These are phyloP conservation scores for Acanthamoeba royreba DNA, from an alignment of 208 protist genomes.

Conservation along the genomic window DNA sequence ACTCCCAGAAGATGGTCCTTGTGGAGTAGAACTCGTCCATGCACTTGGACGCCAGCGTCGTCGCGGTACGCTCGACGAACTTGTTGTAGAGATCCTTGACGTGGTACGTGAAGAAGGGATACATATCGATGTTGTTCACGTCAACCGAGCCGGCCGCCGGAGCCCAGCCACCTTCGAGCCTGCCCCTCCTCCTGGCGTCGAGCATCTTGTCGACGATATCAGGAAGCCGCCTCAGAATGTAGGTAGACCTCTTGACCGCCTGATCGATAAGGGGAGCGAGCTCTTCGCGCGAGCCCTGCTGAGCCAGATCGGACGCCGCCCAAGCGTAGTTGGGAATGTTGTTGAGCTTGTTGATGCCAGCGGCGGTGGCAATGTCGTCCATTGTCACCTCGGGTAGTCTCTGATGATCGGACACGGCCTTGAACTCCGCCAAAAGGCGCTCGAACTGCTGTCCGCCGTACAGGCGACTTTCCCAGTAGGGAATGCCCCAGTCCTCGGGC, in stretches of 20 bases:
- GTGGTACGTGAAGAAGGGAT: conserved; percentile 71
- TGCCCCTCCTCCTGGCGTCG: not conserved
- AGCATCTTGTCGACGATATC: conserved; percentile 66
- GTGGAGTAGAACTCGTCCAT: conserved; percentile 77
- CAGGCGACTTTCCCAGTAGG: conserved; percentile 66
- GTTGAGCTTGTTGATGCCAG: conserved; percentile 72
- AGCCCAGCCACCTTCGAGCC: not conserved
- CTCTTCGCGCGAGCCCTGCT: conserved; percentile 55
- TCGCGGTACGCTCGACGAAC: conserved; percentile 67
- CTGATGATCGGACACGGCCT: conserved; percentile 60
- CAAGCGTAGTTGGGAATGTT: conserved; percentile 75
- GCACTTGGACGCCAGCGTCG: conserved; percentile 52
- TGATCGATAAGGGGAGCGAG: conserved; percentile 70
- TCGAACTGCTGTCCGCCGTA: conserved; percentile 78
- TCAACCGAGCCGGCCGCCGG: not conserved
- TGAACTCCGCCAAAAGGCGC: conserved; percentile 69
- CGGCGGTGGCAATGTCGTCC: conserved; percentile 70
- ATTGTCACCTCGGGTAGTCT: conserved; percentile 53
- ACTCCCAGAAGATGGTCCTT: conserved; percentile 68
- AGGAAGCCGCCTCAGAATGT: conserved; percentile 66
- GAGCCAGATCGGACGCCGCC: conserved; percentile 67
- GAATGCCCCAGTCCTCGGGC: conserved; percentile 58
- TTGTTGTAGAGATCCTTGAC: conserved; percentile 70
- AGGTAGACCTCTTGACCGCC: conserved; percentile 54
- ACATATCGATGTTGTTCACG: conserved; percentile 66